phyloP scores from a whole-genome alignment of 2,329 filamentous ascomycete species.

The Zymoseptoria ardabiliae region DNA sequence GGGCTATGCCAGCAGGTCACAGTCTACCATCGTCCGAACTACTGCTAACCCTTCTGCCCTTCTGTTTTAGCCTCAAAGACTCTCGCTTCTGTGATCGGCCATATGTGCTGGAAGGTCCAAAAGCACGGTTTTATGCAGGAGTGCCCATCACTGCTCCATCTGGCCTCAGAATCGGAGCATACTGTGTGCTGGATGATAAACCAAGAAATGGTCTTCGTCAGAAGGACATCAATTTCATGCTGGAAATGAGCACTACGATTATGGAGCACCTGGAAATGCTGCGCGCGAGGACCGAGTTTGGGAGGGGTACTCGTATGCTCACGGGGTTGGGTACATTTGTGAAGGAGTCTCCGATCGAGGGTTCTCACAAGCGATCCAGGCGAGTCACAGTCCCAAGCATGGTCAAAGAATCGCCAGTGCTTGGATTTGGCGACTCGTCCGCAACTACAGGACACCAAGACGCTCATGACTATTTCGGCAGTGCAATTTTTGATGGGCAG shows the following conservation, averaged over 20 bases:
- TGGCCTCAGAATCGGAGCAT: slow-evolving; percentile 52
- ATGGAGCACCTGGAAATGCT: slow-evolving; percentile 55
- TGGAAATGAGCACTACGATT: slow-evolving; percentile 48
- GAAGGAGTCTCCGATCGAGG: slow-evolving; percentile 6
- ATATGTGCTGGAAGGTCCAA: slow-evolving; percentile 18
- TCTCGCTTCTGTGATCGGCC: slow-evolving; percentile 17
- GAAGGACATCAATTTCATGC: slow-evolving; percentile 47
- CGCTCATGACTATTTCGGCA: neutral
- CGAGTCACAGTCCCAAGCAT: neutral
- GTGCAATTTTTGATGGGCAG: neutral
- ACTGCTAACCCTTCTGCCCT: too few species aligned
- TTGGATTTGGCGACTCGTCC: neutral
- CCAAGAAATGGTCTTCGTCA: slow-evolving; percentile 44
- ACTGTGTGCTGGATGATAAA: slow-evolving; percentile 51
- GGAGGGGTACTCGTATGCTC: slow-evolving; percentile 46
- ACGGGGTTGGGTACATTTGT: slow-evolving; percentile 46
- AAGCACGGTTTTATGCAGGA: slow-evolving; percentile 45
- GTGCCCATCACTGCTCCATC: slow-evolving; percentile 54
- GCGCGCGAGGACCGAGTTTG: slow-evolving; percentile 45
- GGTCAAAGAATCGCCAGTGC: neutral
- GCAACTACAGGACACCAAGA: neutral
- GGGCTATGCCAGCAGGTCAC: too few species aligned
- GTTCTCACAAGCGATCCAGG: neutral
- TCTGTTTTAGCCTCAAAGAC: too few species aligned
- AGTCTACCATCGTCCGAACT: too few species aligned